phyloP scores from a whole-genome alignment of 495 filamentous ascomycete genomes.

The Xylaria longipes region DNA sequence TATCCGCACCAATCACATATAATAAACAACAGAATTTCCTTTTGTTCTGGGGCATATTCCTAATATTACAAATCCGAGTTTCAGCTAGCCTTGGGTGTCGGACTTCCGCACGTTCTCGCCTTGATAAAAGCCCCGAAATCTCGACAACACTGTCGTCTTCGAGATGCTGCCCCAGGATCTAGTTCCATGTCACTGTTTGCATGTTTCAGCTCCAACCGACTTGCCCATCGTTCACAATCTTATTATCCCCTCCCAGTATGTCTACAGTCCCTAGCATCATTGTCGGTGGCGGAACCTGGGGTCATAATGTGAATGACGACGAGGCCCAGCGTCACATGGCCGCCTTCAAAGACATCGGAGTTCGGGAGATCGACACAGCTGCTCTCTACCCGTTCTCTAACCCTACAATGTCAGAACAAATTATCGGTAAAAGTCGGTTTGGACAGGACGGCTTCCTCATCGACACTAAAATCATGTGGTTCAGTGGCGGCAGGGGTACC shows the following conservation, averaged over 20 bases:
- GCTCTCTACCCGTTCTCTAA: constrained; percentile 24
- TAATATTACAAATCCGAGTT: neutral
- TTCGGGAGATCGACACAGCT: constrained; percentile 39
- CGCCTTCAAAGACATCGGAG: constrained; percentile 25
- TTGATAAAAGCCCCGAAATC: neutral
- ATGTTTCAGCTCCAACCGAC: neutral
- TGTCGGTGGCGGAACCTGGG: constrained; percentile 19
- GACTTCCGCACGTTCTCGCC: neutral
- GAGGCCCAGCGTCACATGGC: constrained; percentile 13
- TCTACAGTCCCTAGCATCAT: constrained; percentile 20
- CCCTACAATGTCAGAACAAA: constrained; percentile 24
- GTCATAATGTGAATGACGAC: constrained; percentile 16
- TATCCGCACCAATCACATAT: neutral
- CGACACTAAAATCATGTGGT: neutral
- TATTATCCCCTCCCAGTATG: neutral
- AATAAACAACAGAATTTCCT: neutral
- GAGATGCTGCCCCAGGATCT: neutral
- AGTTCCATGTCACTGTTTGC: neutral
- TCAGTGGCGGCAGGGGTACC: neutral
- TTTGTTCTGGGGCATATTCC: neutral
- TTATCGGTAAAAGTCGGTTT: constrained; percentile 28
- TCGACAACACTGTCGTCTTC: neutral
- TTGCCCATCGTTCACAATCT: neutral
- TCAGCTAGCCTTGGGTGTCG: neutral
- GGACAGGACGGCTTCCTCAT: neutral